A percentile compares a stretch with the other conserved stretches of the same genome.
phyloP scores from a whole-genome alignment of 164 flowering plant genomes.

The Macadamia integrifolia region DNA sequence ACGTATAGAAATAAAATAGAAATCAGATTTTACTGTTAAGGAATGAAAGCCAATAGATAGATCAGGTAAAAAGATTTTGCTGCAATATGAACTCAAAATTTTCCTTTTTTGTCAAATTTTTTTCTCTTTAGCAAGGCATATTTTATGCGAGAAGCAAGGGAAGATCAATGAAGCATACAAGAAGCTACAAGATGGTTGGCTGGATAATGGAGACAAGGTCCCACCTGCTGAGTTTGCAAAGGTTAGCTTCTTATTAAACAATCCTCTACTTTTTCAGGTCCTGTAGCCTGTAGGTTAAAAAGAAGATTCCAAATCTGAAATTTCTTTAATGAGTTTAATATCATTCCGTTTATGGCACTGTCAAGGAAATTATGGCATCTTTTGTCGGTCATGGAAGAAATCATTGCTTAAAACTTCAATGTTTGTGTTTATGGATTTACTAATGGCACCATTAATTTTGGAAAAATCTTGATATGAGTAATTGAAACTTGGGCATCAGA shows the following conservation, averaged over 20 bases:
- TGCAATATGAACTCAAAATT: background rate
- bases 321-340: background rate
- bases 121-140: slow-evolving; percentile 66
- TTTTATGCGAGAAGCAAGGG: slow-evolving; percentile 96
- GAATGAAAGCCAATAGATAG: background rate
- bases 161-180: slow-evolving; percentile 98
- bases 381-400: background rate
- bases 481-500: background rate
- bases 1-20: too few relatives aligned
- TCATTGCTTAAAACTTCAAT: background rate
- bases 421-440: background rate
- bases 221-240: slow-evolving; percentile 99
- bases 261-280: background rate
- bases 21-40: background rate
- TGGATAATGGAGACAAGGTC: slow-evolving; percentile 89
- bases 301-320: too few relatives aligned
- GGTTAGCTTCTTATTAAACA: slow-evolving; percentile 30
- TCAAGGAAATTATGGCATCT: background rate
- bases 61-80: background rate
- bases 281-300: too few relatives aligned
- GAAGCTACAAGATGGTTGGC: slow-evolving; percentile 95
- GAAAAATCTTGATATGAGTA: background rate
- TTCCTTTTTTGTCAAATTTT: too few relatives aligned
- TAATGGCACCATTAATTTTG: background rate
- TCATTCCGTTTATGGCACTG: background rate